phyloP scores from a whole-genome alignment of 371 early-diverging fungal species.

The Rhizomucor pusillus region DNA sequence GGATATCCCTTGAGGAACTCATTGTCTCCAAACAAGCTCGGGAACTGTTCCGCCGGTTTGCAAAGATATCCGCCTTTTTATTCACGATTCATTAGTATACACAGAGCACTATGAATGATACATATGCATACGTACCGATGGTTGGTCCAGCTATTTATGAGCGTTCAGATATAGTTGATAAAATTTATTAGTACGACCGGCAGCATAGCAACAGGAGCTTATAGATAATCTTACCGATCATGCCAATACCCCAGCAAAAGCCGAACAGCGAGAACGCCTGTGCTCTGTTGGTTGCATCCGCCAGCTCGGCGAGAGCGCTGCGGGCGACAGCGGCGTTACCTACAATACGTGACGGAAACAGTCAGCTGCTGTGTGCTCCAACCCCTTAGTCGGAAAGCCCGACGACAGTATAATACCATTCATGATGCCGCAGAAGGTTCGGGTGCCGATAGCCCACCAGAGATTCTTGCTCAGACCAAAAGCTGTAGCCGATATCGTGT shows the following conservation, averaged over 20 bases:
- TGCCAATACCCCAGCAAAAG: slow-evolving; percentile 65
- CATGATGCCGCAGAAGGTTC: slow-evolving; percentile 75
- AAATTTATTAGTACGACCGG: too few species aligned
- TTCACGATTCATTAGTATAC: slow-evolving; percentile 47
- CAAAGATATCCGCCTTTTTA: slow-evolving; percentile 75
- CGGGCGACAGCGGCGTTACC: slow-evolving; percentile 86
- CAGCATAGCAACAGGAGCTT: too few species aligned
- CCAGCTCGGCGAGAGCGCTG: slow-evolving; percentile 83
- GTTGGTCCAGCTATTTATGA: background rate
- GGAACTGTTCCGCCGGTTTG: slow-evolving; percentile 72
- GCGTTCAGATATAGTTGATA: background rate
- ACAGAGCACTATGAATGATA: background rate
- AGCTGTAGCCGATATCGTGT: slow-evolving; percentile 58
- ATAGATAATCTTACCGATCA: slow-evolving; percentile 38
- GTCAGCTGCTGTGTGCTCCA: background rate
- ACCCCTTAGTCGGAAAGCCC: background rate
- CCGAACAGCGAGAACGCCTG: slow-evolving; percentile 70
- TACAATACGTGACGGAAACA: slow-evolving; percentile 7
- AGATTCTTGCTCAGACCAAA: slow-evolving; percentile 76
- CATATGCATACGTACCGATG: slow-evolving; percentile 5
- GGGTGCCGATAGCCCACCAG: slow-evolving; percentile 65
- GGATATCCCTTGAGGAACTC: slow-evolving; percentile 69
- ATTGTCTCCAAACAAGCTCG: slow-evolving; percentile 64
- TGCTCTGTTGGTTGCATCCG: slow-evolving; percentile 77
- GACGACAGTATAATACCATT: slow-evolving; percentile 47